Conservation (phyloP, 2,329 filamentous ascomycete species). For the Venturia aucupariae region DNA sequence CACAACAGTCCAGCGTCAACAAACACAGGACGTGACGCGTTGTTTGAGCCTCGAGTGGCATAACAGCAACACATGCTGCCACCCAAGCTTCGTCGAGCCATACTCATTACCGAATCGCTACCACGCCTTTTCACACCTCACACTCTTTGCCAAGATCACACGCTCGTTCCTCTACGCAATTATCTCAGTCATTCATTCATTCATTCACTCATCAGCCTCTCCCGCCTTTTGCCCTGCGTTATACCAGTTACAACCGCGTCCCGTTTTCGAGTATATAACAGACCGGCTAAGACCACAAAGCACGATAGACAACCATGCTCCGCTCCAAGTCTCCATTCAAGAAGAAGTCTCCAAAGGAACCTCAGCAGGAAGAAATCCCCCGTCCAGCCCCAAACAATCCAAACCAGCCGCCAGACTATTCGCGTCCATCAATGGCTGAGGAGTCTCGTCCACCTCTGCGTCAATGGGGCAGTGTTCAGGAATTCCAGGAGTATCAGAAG, state of each 20-base stretch:
- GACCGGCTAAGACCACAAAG: neutral
- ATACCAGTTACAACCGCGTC: neutral
- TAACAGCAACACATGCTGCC: neutral
- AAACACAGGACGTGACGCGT: conserved; percentile 2
- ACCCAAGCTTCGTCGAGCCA: neutral
- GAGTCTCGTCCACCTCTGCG: neutral
- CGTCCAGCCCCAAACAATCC: neutral
- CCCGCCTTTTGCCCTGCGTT: neutral
- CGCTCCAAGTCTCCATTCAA: conserved; percentile 11
- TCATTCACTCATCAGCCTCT: neutral
- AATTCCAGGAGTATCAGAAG: conserved; percentile 12
- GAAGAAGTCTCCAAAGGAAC: conserved; percentile 1
- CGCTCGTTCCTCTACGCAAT: neutral
- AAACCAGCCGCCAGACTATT: neutral
- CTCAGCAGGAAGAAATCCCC: neutral
- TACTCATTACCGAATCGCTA: neutral
- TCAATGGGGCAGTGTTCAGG: conserved; percentile 10
- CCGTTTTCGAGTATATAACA: neutral
- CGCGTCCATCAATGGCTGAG: neutral
- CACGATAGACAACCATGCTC: conserved; percentile 7
- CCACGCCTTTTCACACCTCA: neutral
- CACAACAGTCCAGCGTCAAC: neutral
- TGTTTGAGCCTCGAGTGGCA: neutral
- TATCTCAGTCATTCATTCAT: neutral
- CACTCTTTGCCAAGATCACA: neutral